Base-by-base conservation (phyloP, 371 early-diverging fungal species). In the Rhizomucor pusillus region DNA sequence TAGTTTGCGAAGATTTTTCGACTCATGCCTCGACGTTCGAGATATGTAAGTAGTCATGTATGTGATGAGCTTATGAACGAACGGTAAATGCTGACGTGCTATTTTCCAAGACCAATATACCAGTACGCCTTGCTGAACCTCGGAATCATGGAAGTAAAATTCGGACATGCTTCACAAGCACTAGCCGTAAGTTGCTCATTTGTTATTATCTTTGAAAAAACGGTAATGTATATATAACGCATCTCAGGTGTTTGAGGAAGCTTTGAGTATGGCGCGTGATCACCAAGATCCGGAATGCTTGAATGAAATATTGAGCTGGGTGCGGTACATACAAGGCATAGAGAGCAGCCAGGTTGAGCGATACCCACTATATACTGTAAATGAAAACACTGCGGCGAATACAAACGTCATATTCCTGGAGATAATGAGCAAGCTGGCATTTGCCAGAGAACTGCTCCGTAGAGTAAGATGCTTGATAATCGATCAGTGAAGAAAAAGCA, bases 71-170 rank as follows among this genome's bases (percentile, higher is more conserved):
- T 18, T 39, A 9, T 35, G 4, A 13, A 29, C 2, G 10, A 22
- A 23, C 43, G 22, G 14, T 23, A 6, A 41, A 43, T 14, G 22
- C 14, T 16, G 12, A 19, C 35, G 37, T n/a, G n/a, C n/a, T 43
- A 20, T 45, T 11, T 33, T 7, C 49, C n/a, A n/a, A 71, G 72
- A 24, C 60, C 63, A 1, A 58, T 75, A 40, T 62, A 66, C 14
- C 75, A 75, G 19, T 71, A 75, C 45, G 69, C 66, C 0, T 43
- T 71, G 20, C 46, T 75, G 2, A 68, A 69, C 24, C 52, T 71
- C 13, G 67, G 69, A 19, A 69, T 75, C 16, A 43, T 75, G 24
- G 75, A 75, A 57, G 55, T 66, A 4, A 75, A 66, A 25, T 69
- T 75, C 50, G 71, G 71, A 0, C 75, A 75, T 48, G 50, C 44